Evolutionary conservation across 257 asterid species (phyloP), one percentile per base, ranked within the genome.

Genomic region (Solanum chiquidenum): DNA sequence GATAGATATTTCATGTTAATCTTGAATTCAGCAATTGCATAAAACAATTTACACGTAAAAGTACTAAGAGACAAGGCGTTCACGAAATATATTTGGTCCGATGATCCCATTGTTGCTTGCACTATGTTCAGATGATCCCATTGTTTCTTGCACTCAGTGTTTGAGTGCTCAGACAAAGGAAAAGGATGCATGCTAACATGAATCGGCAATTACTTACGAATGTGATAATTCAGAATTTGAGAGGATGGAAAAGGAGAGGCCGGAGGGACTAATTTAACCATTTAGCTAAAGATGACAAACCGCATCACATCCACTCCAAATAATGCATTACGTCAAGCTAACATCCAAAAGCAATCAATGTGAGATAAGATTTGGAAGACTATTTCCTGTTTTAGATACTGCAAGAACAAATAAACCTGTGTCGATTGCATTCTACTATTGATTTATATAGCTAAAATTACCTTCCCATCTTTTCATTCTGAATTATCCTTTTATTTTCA

Each of bases 381-480:
- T 10, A 82, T 52, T 82, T 49, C 86, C 42, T 49, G 85, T 29
- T 49, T 82, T 82, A 31, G 44, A 49, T 23, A 21, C 52, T 72
- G 60, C 35, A 13, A 80, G 69, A 31, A 21, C 37, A 55, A 66
- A 52, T 76, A 79, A 52, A 52, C 35, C 60, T 8, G 25, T 25
- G 58, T 31, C 16, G 3, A 40, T 33, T 13, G 14, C 82, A 34
- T 8, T 38, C 79, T 49, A 40, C 87, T 9, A 46, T 42, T 87
- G 33, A 21, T 71, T 62, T 66, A 73, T 84, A 58, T 29, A 71
- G 62, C 72, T 27, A 40, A 90, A 87, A 66, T 89, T 94, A 96
- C 99, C 98, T 94, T 88, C 85, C 92, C 9, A 83, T 40, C 44
- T 90, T 89, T 89, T 93, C 94, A 85, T 87, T 42, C 13, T 92